Evolutionary conservation across 176 grass and related monocot species (phyloP), one percentile per base, ranked within the genome.

Genomic region (Aegilops longissima): DNA sequence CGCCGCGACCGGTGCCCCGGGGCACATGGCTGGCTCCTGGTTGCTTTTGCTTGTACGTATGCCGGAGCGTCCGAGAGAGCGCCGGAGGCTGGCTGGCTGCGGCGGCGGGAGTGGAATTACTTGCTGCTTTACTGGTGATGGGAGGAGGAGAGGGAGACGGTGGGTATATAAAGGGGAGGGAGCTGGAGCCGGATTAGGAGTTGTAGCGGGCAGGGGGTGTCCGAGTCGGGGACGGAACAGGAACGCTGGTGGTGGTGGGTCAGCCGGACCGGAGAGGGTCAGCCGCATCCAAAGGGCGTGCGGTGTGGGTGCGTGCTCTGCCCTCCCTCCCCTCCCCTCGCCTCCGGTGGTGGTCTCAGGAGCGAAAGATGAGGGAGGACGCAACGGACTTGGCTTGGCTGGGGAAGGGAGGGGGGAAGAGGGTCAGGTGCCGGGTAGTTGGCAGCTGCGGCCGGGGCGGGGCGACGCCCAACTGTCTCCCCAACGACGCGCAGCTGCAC

Each of bases 221-320:
- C 78, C 42, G 86, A 81, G 78, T 23, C 85, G 39, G 81, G 73
- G 64, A 66, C 74, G 45, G 62, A 54, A 78, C 11, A 79, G 76
- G 31, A 36, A 38, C 14, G 30, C 18, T 2, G 67, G 12, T 59
- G 42, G 45, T 2, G 67, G 12, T 59, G 42, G 45, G 35, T 40
- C 13, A 20, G 18, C 24, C 18, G 34, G n/a, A 47, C 23, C 67
- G 9, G 70, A 1, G 44, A 39, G 29, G 13, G 36, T 30, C n/a
- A 17, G 36, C 38, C 13, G 33, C 85, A 90, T 92, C 90, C 88
- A 92, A 92, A 95, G 85, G 52, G 87, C 17, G 73, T 76, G 73
- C 0, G 51, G 21, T 6, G 38, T 8, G 61, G 18, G 68, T 35
- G 38, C 70, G 39, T 27, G 71, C 39, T 45, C 70, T 13, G 8